Percentiles rank a stretch among this genome's conserved stretches.
Conservation (phyloP, 1,284 basidiomycete genomes). For the Microstroma glucosiphilum region DNA sequence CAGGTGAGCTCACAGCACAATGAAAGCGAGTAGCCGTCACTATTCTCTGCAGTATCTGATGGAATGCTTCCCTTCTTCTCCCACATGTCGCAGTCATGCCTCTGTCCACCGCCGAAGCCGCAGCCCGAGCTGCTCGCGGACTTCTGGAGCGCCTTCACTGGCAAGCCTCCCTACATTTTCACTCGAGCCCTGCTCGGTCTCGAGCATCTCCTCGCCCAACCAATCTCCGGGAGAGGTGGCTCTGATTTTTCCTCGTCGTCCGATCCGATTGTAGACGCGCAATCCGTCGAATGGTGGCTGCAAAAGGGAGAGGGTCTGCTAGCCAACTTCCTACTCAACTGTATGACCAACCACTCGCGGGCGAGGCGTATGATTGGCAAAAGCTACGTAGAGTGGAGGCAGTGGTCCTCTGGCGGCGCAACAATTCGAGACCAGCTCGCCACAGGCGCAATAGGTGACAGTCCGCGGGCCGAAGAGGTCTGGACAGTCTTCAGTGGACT, state of each 20-base stretch:
- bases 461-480: background rate
- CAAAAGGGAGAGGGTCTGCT: constrained; percentile 3
- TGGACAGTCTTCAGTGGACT: background rate
- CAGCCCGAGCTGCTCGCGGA: background rate
- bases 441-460: too few relatives aligned
- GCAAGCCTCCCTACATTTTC: background rate
- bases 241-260: background rate
- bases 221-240: background rate
- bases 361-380: constrained; percentile 24
- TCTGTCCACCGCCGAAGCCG: background rate
- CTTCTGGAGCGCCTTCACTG: background rate
- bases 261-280: background rate
- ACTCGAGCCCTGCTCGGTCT: background rate
- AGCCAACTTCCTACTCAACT: background rate
- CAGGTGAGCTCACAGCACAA: background rate
- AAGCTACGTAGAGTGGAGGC: constrained; percentile 25
- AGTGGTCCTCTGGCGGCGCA: background rate
- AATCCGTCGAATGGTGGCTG: constrained; percentile 1
- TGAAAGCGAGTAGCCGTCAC: background rate
- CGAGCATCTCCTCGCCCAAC: background rate
- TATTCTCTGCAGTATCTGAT: background rate
- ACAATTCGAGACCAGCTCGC: background rate
- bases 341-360: constrained; percentile 23
- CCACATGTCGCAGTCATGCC: background rate
- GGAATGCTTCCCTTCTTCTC: background rate